Base-by-base conservation (phyloP, 192 early-diverging fungal genomes). In the Phycomyces blakesleeanus region DNA sequence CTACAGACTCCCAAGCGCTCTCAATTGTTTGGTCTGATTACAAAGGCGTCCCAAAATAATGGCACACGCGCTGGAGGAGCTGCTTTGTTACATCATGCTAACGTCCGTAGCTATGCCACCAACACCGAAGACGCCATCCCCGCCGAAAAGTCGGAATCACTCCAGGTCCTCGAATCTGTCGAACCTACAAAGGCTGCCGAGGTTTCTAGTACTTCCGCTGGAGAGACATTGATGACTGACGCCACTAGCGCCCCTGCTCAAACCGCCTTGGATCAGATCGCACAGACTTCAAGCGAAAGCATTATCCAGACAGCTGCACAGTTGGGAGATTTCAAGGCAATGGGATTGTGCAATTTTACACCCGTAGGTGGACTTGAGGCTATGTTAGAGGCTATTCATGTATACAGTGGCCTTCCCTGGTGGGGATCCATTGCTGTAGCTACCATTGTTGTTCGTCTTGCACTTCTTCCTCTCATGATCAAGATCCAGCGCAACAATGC, bases 371-470 rank as follows among this genome's bases (percentile, higher is more conserved):
- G 78, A 20, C 64, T 88, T 16, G 85, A 98, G 73, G 78, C 77
- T 6, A 56, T 84, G 6, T 63, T 97, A 26, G 96, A 98, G 73
- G 82, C 78, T 20, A 65, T 91, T 40, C 87, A 94, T 67, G 89
- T 97, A 15, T 73, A 77, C 24, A 88, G 87, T 15, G 94, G 94
- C 5, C 70, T 97, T 58, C 93, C 94, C 5, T 98, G 96, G 96
- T 96, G 91, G 91, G 89, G 75, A 8, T 87, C 94, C n/a, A 96
- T 98, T 58, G 82, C 80, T 5, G 71, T 66, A 10, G 69, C 85
- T 1, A 93, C 91, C 0, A 37, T 96, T 26, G 54, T 78, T 8
- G 77, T 93, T 20, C 90, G 94, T 56, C 64, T 83, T 0, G 73
- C 80, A 4, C 53, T 93, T 24, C 71, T 94, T 37, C 95, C 95